Evolutionary conservation across 257 asterid genomes (phyloP), one percentile per base, ranked within the genome.

Genomic region (Fraxinus cuspidata): DNA sequence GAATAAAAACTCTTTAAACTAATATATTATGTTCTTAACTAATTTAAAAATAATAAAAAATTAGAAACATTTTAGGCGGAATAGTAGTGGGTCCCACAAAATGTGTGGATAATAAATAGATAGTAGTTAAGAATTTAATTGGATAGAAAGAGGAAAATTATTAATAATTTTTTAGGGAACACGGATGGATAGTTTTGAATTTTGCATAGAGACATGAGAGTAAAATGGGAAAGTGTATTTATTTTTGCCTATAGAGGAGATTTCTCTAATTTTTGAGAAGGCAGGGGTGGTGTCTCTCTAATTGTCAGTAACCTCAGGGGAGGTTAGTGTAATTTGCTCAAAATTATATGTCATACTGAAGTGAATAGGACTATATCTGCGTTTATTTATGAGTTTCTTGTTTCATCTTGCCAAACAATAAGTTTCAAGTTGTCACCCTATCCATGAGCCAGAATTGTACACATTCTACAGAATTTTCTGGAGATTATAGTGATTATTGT

Each of bases 301-400:
- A 7, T 37, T 37, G 12, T 37, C 42, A 7, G 42, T 37, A 51
- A 6, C n/a, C 60, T 51, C 60, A 51, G 63, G 10, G 28, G 64
- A 53, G 64, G 3, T 21, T 53, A 3, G 8, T 53, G 27, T 53
- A 53, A 19, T 18, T 18, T 53, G 27, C 64, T 53, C 64, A 5
- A 53, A 53, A n/a, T 53, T 53, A 53, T 53, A 53, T 53, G n/a
- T 53, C 64, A 53, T 53, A 53, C 64, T 53, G 25, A 53, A 53
- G 64, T 53, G 64, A 53, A n/a, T 53, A 19, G 64, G 64, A 53
- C n/a, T 5, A 7, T n/a, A 4, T n/a, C 64, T 53, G 25, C n/a
- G 28, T n/a, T 18, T 53, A 53, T 6, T 53, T 18, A 53, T 6
- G 64, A 53, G 64, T 53, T 53, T 53, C 27, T 19, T 53, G 64